Evolutionary conservation across 441 rosid genomes (phyloP).

Genomic region (Metrosideros polymorpha): DNA sequence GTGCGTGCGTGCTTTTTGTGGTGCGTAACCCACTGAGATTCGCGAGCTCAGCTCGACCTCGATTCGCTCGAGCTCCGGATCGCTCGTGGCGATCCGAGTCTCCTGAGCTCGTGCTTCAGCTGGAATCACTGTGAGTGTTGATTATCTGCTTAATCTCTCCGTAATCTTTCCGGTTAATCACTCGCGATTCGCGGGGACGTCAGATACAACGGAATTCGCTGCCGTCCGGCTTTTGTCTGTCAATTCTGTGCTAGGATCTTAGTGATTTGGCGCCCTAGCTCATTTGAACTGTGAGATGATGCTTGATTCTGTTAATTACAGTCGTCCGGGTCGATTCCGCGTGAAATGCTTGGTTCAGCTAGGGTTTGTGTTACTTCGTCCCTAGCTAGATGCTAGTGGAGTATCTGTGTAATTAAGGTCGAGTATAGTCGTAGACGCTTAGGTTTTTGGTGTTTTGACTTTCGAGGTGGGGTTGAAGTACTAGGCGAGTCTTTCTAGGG

Average conservation of each 20-base stretch:
- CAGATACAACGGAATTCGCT: neutral
- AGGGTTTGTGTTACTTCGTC: neutral
- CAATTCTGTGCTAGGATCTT: neutral
- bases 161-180: neutral
- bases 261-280: neutral
- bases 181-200: neutral
- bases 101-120: constrained; percentile 33
- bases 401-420: neutral
- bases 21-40: constrained; percentile 26
- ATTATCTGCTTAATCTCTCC: constrained; percentile 1
- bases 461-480: neutral
- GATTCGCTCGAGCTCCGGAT: constrained; percentile 38
- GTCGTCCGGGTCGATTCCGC: neutral
- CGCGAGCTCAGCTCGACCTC: constrained; percentile 29
- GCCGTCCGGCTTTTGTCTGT: neutral
- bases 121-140: constrained; percentile 45
- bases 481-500: neutral
- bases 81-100: constrained; percentile 49
- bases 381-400: neutral
- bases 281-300: neutral
- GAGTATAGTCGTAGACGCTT: neutral
- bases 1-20: constrained; percentile 1
- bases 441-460: neutral
- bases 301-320: neutral
- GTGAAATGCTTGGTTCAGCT: neutral